Base-by-base conservation (phyloP, 441 rosid species). In the Populus trichocarpa region DNA sequence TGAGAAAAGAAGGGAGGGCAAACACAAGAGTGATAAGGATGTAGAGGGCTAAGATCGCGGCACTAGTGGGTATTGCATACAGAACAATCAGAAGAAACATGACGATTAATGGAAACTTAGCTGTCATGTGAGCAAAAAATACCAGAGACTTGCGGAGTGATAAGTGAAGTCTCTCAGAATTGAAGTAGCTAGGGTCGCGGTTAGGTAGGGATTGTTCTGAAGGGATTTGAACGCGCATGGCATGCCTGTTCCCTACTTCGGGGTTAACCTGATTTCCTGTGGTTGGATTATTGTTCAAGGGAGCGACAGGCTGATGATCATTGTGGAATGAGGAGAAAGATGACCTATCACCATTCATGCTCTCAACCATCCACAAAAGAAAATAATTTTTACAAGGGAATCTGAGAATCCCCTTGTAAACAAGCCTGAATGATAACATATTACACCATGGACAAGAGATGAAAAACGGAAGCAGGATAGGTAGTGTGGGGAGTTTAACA, bases 291-390 rank as follows among this genome's bases (percentile, higher is more conserved):
- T 84, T 77, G 57, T 77, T 82, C 0, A 86, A 77, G 71, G 89
- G 76, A 81, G 81, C 75, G 38, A 67, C 82, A 28, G 87, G 78
- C 40, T 83, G 91, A 26, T 84, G 87, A 78, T 81, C 79, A 42
- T 84, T 86, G 18, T 79, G 71, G 35, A 65, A 64, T 70, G 87
- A 83, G 70, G 80, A 69, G 50, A 72, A 75, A 1, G 90, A 82
- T 73, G 87, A 82, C 81, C 93, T 80, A 71, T 88, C 91, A 38
- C 90, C 91, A 35, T 90, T 92, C 85, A 84, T 81, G 88, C 89
- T 88, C 85, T 95, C 99, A 20, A 95, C 90, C 97, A 95, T 93
- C 98, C 98, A 95, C 6, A 95, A 87, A n/a, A 93, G 83, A 75
- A 89, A 93, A 81, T 82, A 95, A 83, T 95, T 95, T 85, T 95